These are phyloP conservation scores for Mallotus japonicus DNA, from an alignment of 441 rosid genomes.

Conservation along the genomic window DNA sequence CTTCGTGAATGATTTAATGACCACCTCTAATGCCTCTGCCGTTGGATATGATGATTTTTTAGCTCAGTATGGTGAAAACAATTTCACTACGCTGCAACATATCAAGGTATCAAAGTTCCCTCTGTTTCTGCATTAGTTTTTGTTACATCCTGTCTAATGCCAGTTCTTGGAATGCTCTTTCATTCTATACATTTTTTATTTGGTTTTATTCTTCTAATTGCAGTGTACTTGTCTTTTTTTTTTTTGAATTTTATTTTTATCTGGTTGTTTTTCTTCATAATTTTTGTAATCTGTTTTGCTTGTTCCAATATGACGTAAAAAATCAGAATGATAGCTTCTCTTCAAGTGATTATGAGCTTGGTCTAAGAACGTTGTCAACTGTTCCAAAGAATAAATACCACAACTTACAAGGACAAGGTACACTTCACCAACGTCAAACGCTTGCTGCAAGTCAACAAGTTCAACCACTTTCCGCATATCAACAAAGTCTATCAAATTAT, in stretches of 20 bases:
- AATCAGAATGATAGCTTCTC: slow-evolving; percentile 31
- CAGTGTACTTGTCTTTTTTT: background rate
- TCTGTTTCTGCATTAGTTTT: background rate
- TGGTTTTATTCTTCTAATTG: background rate
- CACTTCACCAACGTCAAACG: slow-evolving; percentile 13
- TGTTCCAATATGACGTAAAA: background rate
- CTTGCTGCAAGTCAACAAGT: slow-evolving; percentile 6
- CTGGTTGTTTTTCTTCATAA: background rate
- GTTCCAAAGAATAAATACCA: slow-evolving; percentile 21
- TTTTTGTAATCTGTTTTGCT: background rate
- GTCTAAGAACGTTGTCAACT: slow-evolving; percentile 24
- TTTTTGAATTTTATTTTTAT: background rate
- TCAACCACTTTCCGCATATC: slow-evolving; percentile 31
- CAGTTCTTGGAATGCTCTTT: background rate
- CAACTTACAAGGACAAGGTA: slow-evolving; percentile 23
- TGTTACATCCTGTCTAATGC: no score
- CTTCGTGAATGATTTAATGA: slow-evolving; percentile 23
- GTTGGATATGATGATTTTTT: slow-evolving; percentile 28
- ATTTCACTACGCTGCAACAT: slow-evolving; percentile 29
- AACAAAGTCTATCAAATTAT: slow-evolving; percentile 15
- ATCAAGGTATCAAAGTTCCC: slow-evolving; percentile 21
- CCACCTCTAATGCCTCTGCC: slow-evolving; percentile 20
- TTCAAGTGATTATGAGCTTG: slow-evolving; percentile 27
- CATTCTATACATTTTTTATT: background rate
- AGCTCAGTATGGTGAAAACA: slow-evolving; percentile 26